Evolutionary conservation across 2,329 filamentous ascomycete species (phyloP).

Genomic region (Camptophora hylomeconis): DNA sequence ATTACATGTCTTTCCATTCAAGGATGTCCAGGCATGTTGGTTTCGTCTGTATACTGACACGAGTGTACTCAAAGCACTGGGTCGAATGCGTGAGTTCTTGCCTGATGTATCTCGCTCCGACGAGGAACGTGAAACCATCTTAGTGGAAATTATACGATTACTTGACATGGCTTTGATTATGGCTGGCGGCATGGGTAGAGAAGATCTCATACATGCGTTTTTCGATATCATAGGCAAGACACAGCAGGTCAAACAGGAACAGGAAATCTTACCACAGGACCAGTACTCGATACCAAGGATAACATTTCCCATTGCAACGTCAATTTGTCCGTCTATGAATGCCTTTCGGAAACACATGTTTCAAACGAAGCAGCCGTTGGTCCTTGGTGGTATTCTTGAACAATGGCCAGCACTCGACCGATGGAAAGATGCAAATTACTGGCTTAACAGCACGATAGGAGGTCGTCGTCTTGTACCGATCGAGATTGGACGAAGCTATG

Average conservation of each 20-base stretch:
- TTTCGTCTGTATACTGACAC: constrained; percentile 45
- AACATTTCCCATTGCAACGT: constrained; percentile 25
- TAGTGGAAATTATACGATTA: constrained; percentile 47
- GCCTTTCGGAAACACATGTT: constrained; percentile 50
- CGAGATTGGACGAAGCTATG: constrained; percentile 77
- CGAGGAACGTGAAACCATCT: constrained; percentile 21
- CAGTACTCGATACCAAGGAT: constrained; percentile 22
- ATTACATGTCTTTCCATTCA: constrained; percentile 43
- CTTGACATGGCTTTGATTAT: constrained; percentile 70
- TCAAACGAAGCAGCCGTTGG: constrained; percentile 41
- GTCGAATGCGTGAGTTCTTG: constrained; percentile 17
- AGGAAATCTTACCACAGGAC: constrained; percentile 5
- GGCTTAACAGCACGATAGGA: constrained; percentile 58
- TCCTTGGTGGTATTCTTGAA: constrained; percentile 53
- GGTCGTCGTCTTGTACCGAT: constrained; percentile 74
- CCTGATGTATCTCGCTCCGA: neutral
- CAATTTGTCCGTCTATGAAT: constrained; percentile 39
- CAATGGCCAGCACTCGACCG: constrained; percentile 69
- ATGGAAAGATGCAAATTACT: constrained; percentile 65
- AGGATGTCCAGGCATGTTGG: constrained; percentile 43
- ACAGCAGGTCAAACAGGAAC: neutral
- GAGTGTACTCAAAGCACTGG: constrained; percentile 34
- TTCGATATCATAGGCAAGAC: constrained; percentile 14
- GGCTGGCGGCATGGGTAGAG: constrained; percentile 50
- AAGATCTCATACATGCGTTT: constrained; percentile 27